A percentile compares a stretch with the other conserved stretches of the same genome.
phyloP scores from a whole-genome alignment of 768 basidiomycete species.

The Mycena rebaudengoi region DNA sequence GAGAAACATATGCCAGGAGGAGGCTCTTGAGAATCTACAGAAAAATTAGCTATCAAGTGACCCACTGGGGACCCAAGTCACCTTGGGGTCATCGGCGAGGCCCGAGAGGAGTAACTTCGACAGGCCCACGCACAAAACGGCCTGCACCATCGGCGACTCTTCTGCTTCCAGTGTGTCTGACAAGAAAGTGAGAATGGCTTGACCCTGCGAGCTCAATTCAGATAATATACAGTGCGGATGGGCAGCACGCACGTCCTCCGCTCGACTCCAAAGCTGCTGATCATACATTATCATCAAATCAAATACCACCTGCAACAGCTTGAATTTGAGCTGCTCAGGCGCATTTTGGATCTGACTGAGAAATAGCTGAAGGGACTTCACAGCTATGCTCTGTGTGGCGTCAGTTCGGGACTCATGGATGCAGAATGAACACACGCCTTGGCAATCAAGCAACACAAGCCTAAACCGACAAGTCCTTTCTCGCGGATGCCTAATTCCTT shows the following conservation, averaged over 20 bases:
- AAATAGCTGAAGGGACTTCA: constrained; percentile 83
- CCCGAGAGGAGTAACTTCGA: constrained; percentile 91
- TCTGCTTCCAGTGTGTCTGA: constrained; percentile 65
- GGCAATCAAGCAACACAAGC: constrained; percentile 87
- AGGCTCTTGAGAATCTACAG: constrained; percentile 44
- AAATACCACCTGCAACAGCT: constrained; percentile 86
- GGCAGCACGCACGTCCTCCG: constrained; percentile 41
- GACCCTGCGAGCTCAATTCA: constrained; percentile 36
- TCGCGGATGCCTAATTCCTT: constrained; percentile 86
- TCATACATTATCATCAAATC: constrained; percentile 94
- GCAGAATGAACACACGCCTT: constrained; percentile 50
- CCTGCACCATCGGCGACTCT: constrained; percentile 78
- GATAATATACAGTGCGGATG: background rate
- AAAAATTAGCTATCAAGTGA: background rate
- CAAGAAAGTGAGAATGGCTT: constrained; percentile 56
- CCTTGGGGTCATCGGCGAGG: constrained; percentile 81
- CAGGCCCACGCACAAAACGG: constrained; percentile 82
- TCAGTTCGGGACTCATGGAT: background rate
- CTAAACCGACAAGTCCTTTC: constrained; percentile 81
- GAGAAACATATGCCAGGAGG: constrained; percentile 78
- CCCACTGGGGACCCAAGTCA: constrained; percentile 32
- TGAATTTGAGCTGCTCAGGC: constrained; percentile 78
- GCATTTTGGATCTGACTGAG: constrained; percentile 80
- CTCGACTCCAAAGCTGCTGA: constrained; percentile 70
- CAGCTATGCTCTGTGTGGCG: constrained; percentile 60